Conservation (phyloP, 805 yeast genomes). For the Yamadazyma tumulicola region DNA sequence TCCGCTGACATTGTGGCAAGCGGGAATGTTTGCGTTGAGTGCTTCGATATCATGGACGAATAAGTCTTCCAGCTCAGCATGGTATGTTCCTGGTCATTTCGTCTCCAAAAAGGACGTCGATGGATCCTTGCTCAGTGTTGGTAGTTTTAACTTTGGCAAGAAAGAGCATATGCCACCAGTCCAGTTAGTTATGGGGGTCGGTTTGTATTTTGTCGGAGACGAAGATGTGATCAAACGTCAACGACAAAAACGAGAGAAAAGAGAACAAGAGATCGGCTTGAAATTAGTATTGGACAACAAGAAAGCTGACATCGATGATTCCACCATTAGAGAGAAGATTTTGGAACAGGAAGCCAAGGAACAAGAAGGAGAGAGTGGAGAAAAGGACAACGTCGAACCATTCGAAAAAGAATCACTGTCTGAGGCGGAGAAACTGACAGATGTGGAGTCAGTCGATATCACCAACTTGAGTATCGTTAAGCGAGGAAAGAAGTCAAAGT, state of each 20-base stretch:
- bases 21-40: constrained; percentile 80
- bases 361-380: constrained; percentile 7
- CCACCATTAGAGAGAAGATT: constrained; percentile 11
- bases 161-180: constrained; percentile 69
- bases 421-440: neutral
- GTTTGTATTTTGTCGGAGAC: constrained; percentile 69
- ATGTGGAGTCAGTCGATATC: neutral
- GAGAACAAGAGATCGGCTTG: constrained; percentile 38
- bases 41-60: constrained; percentile 88
- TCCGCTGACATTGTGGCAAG: constrained; percentile 84
- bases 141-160: constrained; percentile 53
- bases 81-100: constrained; percentile 73
- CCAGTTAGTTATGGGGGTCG: constrained; percentile 89
- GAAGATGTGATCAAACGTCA: constrained; percentile 45
- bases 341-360: constrained; percentile 18
- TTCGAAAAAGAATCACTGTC: neutral
- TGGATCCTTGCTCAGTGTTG: constrained; percentile 56
- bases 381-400: constrained; percentile 8
- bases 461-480: constrained; percentile 19
- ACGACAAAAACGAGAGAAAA: constrained; percentile 22
- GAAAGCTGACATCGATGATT: constrained; percentile 33
- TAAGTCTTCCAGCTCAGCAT: constrained; percentile 76
- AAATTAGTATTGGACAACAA: constrained; percentile 31
- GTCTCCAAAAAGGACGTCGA: constrained; percentile 69
- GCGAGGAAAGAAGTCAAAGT: constrained; percentile 82